Evolutionary conservation across 2,329 filamentous ascomycete genomes (phyloP), one percentile per base, ranked within the genome.

Genomic region (Penicillium sp.): DNA sequence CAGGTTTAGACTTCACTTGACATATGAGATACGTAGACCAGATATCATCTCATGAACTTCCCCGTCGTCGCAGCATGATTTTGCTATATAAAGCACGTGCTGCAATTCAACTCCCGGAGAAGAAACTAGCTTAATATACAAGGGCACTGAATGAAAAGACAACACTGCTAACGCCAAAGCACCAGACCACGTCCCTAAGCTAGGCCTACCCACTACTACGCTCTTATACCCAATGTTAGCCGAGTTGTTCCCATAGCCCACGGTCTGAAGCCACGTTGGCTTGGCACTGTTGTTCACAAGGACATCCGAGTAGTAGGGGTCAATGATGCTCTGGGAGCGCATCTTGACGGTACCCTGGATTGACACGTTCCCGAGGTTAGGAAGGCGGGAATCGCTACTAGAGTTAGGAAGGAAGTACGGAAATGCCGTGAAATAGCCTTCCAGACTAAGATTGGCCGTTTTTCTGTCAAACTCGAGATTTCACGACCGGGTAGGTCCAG

Each of bases 391-490:
- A 16, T 37, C 14, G 2, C 11, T 37, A 16, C 36, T 37, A 14
- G 36, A 37, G 36, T 37, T 37, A 14, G 36, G 11, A 14, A 14
- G 11, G 2, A 37, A 14, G 13, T 16, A 16, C 13, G 2, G 13
- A 14, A 14, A n/a, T 37, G 36, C 36, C 5, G 36, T 16, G 36
- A 56, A 56, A 33, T 43, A 10, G 6, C 54, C 54, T 18, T 41
- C 40, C 10, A 56, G 36, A 4, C 46, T 51, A 16, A 56, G 11
- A 27, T 56, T 51, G 14, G 46, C 54, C 9, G 54, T 56, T n/a
- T 35, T 36, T 39, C 47, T 46, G 19, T 56, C 54, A 16, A 56
- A 56, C 16, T 37, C 13, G 11, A 37, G 36, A 36, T 46, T 46
- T 44, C n/a, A 56, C 47, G n/a, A 7, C 14, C 5, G 54, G 54